A percentile compares a stretch with the other conserved stretches of the same genome.
Conservation (phyloP, 1,284 basidiomycete genomes). For the Phellopilus nigrolimitatus region DNA sequence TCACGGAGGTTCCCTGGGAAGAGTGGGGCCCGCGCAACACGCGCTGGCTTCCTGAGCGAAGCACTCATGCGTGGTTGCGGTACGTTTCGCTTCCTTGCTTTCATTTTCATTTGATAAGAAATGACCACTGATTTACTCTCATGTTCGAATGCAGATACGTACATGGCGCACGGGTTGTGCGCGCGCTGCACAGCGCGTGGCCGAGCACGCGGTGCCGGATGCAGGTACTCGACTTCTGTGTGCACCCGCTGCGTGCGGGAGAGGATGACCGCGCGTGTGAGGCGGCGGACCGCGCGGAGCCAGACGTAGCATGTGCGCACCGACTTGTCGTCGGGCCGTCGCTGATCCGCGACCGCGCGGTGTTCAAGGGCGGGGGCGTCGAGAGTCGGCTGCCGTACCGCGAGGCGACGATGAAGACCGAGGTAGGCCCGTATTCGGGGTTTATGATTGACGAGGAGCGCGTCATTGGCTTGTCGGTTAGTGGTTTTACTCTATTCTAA, state of each 20-base stretch:
- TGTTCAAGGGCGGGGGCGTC: conserved; percentile 8
- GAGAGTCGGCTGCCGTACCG: conserved; percentile 14
- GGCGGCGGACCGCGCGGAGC: conserved; percentile 1
- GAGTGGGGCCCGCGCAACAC: conserved; percentile 42
- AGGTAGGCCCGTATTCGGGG: conserved; percentile 24
- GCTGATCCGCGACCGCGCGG: conserved; percentile 2
- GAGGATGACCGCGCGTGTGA: conserved; percentile 5
- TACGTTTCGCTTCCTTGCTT: conserved; percentile 20
- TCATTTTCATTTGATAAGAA: not conserved
- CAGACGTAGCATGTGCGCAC: conserved; percentile 7
- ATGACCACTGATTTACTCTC: not conserved
- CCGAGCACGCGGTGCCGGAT: conserved; percentile 20
- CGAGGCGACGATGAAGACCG: conserved; percentile 12
- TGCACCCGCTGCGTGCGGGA: conserved; percentile 24
- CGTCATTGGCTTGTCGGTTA: conserved; percentile 31
- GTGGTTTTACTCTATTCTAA: conserved; percentile 17
- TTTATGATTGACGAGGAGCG: conserved; percentile 32
- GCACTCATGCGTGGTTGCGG: conserved; percentile 37
- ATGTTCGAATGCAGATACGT: conserved; percentile 40
- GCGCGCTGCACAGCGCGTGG: conserved; percentile 23
- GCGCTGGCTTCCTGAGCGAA: conserved; percentile 33
- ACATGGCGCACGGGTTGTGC: conserved; percentile 40
- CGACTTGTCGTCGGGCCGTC: conserved; percentile 5
- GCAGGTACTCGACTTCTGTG: conserved; percentile 38
- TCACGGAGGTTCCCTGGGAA: conserved; percentile 33